Evolutionary conservation across 805 yeast species (phyloP).

Genomic region (Ogataea neopini): DNA sequence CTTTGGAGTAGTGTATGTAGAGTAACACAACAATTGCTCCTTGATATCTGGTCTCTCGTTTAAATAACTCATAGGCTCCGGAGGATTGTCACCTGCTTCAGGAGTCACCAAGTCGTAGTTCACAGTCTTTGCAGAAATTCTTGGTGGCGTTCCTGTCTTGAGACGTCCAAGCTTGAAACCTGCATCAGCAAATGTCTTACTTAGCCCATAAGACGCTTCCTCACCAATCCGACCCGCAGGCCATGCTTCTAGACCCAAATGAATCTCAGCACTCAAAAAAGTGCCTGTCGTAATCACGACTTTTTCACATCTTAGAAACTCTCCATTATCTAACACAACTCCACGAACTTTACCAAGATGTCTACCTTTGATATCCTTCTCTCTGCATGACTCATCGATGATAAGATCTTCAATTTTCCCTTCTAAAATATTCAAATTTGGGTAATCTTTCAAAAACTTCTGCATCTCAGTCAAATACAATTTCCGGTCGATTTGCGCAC

Average conservation of each 20-base stretch:
- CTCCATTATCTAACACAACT: conserved; percentile 69
- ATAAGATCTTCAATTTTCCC: conserved; percentile 86
- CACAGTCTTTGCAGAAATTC: conserved; percentile 72
- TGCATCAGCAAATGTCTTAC: conserved; percentile 70
- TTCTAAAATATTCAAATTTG: conserved; percentile 59
- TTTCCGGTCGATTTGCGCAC: conserved; percentile 92
- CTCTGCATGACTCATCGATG: conserved; percentile 43
- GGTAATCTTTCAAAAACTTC: conserved; percentile 52
- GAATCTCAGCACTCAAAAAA: conserved; percentile 91
- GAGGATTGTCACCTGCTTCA: conserved; percentile 81
- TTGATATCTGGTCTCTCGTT: conserved; percentile 65
- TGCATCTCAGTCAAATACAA: conserved; percentile 84
- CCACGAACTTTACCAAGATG: conserved; percentile 58
- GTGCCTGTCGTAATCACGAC: conserved; percentile 96
- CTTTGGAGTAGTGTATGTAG: conserved; percentile 74
- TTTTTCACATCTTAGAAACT: conserved; percentile 55
- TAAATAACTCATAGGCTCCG: conserved; percentile 87
- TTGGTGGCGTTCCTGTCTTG: conserved; percentile 97
- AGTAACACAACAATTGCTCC: conserved; percentile 67
- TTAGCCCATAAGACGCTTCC: conserved; percentile 84
- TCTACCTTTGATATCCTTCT: conserved; percentile 39
- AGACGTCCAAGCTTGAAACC: conserved; percentile 86
- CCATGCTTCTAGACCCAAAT: conserved; percentile 73
- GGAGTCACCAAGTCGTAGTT: conserved; percentile 61
- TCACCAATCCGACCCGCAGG: conserved; percentile 97